Conservation (phyloP, 495 filamentous ascomycete genomes). For the Xylaria curta region DNA sequence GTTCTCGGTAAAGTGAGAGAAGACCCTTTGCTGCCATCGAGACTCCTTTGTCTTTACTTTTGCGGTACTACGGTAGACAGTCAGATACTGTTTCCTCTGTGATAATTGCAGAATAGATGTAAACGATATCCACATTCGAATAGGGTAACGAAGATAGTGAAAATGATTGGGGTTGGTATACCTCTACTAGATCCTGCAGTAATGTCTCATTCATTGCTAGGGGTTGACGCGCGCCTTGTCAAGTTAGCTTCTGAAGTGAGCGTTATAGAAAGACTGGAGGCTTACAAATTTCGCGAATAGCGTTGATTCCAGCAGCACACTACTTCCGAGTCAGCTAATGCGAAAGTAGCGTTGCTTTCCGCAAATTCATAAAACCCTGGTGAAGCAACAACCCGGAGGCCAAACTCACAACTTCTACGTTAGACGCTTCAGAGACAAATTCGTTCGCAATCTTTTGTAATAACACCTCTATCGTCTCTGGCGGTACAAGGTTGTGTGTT, state of each 20-base stretch:
- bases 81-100: background rate
- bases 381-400: background rate
- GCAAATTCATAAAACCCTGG: background rate
- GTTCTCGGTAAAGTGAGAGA: constrained; percentile 86
- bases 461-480: constrained; percentile 89
- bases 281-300: constrained; percentile 87
- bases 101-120: background rate
- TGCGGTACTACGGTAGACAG: constrained; percentile 67
- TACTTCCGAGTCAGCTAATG: constrained; percentile 12
- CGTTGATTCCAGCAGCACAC: constrained; percentile 89
- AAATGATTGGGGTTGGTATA: background rate
- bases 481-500: constrained; percentile 88
- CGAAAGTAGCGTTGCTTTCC: background rate
- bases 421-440: constrained; percentile 94
- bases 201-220: constrained; percentile 94
- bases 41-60: constrained; percentile 96
- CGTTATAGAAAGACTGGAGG: background rate
- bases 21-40: constrained; percentile 96
- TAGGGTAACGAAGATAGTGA: background rate
- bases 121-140: background rate
- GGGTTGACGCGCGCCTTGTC: constrained; percentile 72
- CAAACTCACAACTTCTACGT: constrained; percentile 69
- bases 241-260: constrained; percentile 18
- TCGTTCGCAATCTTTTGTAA: constrained; percentile 96
- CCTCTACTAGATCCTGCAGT: constrained; percentile 89